A percentile compares a stretch with the other conserved stretches of the same genome.
Evolutionary conservation across 192 early-diverging fungal genomes (phyloP).

Genomic region (Endogone sp.): DNA sequence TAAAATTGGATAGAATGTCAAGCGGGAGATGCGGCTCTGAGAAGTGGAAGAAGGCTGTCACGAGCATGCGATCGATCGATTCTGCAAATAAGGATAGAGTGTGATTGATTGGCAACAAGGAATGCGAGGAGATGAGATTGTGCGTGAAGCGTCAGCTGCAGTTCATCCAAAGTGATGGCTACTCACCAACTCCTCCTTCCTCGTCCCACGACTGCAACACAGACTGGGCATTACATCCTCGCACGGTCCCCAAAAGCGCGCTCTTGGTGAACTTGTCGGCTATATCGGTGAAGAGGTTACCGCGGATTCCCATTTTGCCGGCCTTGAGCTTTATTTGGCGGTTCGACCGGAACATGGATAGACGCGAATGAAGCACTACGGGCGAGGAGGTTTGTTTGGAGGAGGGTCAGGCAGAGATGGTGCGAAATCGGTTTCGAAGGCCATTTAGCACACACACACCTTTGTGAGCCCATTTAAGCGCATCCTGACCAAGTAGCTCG

Average conservation of each 20-base stretch:
- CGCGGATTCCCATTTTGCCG: constrained; percentile 33
- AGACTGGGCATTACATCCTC: constrained; percentile 16
- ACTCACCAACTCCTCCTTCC: constrained; percentile 14
- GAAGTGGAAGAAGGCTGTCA: constrained; percentile 41
- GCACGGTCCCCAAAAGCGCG: constrained; percentile 18
- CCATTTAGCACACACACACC: neutral
- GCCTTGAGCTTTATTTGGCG: neutral
- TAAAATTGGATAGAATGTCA: constrained; percentile 34
- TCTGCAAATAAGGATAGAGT: constrained; percentile 21
- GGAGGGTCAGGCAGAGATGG: neutral
- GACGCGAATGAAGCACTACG: neutral
- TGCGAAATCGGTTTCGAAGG: neutral
- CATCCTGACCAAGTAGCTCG: too few species aligned
- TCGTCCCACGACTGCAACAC: constrained; percentile 19
- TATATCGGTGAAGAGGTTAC: constrained; percentile 23
- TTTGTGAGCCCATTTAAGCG: neutral
- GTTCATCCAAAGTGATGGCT: constrained; percentile 3
- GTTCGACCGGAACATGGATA: neutral
- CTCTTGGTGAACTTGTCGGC: constrained; percentile 18
- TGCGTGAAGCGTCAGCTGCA: neutral
- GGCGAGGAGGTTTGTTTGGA: neutral
- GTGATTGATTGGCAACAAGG: constrained; percentile 2
- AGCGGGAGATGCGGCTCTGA: constrained; percentile 30
- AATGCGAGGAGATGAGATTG: neutral
- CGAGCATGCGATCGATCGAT: constrained; percentile 25